These are phyloP conservation scores for Trichosporon faecale DNA, from an alignment of 1,284 basidiomycete genomes.

Conservation along the genomic window DNA sequence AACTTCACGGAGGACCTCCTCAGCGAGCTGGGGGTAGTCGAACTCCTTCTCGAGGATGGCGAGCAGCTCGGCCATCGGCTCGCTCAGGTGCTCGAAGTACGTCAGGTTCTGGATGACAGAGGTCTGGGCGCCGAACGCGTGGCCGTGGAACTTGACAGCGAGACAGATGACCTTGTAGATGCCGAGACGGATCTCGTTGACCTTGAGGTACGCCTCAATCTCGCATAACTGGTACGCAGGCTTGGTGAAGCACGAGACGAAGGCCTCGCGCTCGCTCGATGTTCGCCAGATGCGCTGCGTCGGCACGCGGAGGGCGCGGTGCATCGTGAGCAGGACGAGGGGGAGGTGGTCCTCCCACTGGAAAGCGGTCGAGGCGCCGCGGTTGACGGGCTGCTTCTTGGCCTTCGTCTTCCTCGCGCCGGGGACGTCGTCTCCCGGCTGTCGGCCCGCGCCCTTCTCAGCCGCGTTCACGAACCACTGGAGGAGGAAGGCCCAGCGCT, in stretches of 20 bases:
- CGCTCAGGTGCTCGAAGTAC: constrained; percentile 90
- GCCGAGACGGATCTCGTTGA: constrained; percentile 64
- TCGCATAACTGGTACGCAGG: constrained; percentile 84
- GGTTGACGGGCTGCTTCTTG: constrained; percentile 54
- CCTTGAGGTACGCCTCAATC: constrained; percentile 84
- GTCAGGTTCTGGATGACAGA: constrained; percentile 87
- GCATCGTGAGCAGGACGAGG: constrained; percentile 63
- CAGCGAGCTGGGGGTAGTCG: constrained; percentile 82
- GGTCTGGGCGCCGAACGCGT: constrained; percentile 79
- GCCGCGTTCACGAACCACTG: constrained; percentile 77
- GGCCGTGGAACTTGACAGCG: constrained; percentile 86
- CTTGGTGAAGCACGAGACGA: constrained; percentile 77
- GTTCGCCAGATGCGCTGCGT: constrained; percentile 83
- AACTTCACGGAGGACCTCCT: constrained; percentile 70
- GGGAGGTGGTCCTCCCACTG: constrained; percentile 77
- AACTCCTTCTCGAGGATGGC: constrained; percentile 77
- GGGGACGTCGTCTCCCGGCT: constrained; percentile 23
- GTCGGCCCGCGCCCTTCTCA: constrained; percentile 65
- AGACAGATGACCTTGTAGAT: constrained; percentile 87
- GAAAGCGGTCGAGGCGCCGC: constrained; percentile 55
- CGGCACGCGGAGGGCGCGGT: constrained; percentile 69
- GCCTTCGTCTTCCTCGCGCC: constrained; percentile 44
- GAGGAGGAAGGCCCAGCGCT: constrained; percentile 82
- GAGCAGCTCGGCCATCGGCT: constrained; percentile 89
- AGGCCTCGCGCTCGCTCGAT: constrained; percentile 74